Conservation (phyloP, 2,329 filamentous ascomycete genomes). For the Tolypocladium tundrense region DNA sequence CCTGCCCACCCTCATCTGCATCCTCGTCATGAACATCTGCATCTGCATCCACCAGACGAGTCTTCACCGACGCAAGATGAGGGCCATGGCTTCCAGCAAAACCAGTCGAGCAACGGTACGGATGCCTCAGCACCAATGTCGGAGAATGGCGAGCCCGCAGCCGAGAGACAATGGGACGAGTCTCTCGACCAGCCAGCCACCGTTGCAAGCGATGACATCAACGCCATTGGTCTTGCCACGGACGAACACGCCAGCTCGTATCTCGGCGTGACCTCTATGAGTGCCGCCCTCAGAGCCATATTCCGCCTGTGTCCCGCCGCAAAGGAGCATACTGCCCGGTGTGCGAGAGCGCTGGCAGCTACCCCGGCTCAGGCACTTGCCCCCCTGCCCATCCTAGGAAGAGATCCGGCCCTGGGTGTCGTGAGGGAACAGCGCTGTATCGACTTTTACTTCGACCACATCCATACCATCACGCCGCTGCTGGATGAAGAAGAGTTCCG, state of each 20-base stretch:
- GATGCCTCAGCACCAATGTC: conserved; percentile 14
- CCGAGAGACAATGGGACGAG: conserved; percentile 19
- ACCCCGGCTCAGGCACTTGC: conserved; percentile 16
- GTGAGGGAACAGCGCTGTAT: conserved; percentile 30
- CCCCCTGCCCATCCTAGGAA: conserved; percentile 22
- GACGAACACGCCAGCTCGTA: conserved; percentile 48
- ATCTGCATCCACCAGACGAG: background rate
- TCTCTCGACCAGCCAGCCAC: conserved; percentile 12
- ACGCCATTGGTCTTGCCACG: conserved; percentile 31
- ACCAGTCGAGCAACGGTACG: background rate
- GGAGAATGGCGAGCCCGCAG: conserved; percentile 14
- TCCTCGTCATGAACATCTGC: background rate
- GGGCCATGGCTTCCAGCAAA: background rate
- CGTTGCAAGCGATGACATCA: conserved; percentile 20
- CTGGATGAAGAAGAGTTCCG: conserved; percentile 51
- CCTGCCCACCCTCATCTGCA: background rate
- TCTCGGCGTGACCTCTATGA: conserved; percentile 54
- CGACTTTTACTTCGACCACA: conserved; percentile 51
- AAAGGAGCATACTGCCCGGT: conserved; percentile 15
- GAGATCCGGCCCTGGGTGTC: conserved; percentile 29
- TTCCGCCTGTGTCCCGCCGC: conserved; percentile 20
- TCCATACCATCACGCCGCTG: conserved; percentile 50
- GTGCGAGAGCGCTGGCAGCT: conserved; percentile 12
- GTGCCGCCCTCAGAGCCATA: conserved; percentile 51
- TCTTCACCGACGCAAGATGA: background rate